A percentile compares a stretch with the other conserved stretches of the same genome.
phyloP scores from a whole-genome alignment of 2,329 filamentous ascomycete species.

The Aspergillus brasiliensis region DNA sequence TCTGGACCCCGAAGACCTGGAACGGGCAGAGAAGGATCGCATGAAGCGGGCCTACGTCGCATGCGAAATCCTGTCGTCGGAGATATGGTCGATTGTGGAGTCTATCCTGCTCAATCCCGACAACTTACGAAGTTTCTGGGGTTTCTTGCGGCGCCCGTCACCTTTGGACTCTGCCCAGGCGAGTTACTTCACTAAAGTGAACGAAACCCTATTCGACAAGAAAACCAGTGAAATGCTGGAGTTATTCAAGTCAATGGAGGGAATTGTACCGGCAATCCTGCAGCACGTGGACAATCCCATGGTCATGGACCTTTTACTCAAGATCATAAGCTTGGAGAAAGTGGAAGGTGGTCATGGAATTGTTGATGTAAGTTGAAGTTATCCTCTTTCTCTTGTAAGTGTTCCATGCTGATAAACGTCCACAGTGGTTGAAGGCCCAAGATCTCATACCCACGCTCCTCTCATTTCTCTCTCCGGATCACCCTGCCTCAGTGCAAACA shows the following conservation, averaged over 20 bases:
- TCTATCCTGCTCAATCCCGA: conserved; percentile 82
- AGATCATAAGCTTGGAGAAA: conserved; percentile 95
- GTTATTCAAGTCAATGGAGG: conserved; percentile 80
- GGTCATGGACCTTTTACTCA: conserved; percentile 95
- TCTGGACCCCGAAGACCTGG: conserved; percentile 50
- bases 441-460: conserved; percentile 84
- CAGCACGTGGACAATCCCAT: conserved; percentile 95
- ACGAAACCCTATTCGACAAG: conserved; percentile 94
- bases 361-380: conserved; percentile 70
- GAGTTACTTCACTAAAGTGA: conserved; percentile 98
- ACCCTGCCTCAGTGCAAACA: conserved; percentile 88
- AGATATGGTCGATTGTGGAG: conserved; percentile 96
- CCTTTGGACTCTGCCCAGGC: conserved; percentile 91
- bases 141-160: conserved; percentile 79
- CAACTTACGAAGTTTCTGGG: conserved; percentile 83
- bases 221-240: conserved; percentile 97
- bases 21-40: conserved; percentile 85
- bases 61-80: conserved; percentile 89
- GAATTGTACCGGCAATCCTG: conserved; percentile 80
- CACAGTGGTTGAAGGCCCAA: conserved; percentile 86
- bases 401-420: conserved; percentile 7
- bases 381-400: neutral
- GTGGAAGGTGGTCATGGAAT: conserved; percentile 88
- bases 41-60: conserved; percentile 93
- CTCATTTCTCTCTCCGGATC: conserved; percentile 80